Base-by-base conservation (phyloP, 257 asterid genomes). In the Hygrophila difformis region DNA sequence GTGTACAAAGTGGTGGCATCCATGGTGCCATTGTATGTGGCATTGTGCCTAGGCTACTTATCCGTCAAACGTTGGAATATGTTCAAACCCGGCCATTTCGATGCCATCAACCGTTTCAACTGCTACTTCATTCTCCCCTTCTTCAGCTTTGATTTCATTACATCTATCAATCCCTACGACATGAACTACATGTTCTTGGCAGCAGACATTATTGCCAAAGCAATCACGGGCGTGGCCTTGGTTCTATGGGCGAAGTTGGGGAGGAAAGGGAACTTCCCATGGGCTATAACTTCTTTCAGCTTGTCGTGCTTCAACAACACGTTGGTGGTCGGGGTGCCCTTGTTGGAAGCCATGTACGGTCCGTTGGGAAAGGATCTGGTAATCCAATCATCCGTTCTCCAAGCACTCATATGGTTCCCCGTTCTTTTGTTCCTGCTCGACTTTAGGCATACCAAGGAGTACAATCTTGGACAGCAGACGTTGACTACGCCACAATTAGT, bases 321-420 rank as follows among this genome's bases (percentile, higher is more conserved):
- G 1, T 62, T 84, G 12, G 85, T 84, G 40, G 79, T 87, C 0
- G 97, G 95, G 0, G 91, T 72, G 5, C 94, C 97, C 0, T 34
- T 81, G 4, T 19, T 87, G 43, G 41, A 40, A 19, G 86, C 97
- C 61, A 78, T 84, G 95, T 80, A 81, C n/a, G 92, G 83, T 5
- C 44, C 34, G 3, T 2, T 60, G 1, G 97, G 92, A 12, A 60
- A 21, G 35, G 65, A 81, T 46, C 44, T 87, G 12, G 88, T 77
- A 14, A 52, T 84, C 11, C 97, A 84, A 39, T 74, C 87, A 0
- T 75, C 75, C 0, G 92, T 76, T 12, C 58, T 77, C 2, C 93
- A 83, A 44, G 36, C 78, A 1, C 73, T 80, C 0, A 4, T 87
- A 1, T 87, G 97, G 94, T 66, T 72, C 12, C 81, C 82, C 2